Conservation (phyloP, 495 filamentous ascomycete species). For the Annulohypoxylon nitens region DNA sequence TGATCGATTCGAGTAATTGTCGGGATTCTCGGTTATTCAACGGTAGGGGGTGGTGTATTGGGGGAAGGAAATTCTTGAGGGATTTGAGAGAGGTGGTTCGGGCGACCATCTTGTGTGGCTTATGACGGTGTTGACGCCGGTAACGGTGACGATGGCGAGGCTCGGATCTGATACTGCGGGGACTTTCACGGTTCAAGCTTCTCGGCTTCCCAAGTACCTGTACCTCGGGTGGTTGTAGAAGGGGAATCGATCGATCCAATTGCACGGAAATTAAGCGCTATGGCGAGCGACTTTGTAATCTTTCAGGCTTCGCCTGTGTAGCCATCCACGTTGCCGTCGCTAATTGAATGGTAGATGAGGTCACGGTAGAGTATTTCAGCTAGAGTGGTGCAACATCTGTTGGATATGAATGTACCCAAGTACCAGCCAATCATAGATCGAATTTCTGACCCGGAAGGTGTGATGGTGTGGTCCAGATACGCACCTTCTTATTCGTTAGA, state of each 20-base stretch:
- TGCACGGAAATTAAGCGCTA: neutral
- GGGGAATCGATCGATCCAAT: constrained; percentile 1
- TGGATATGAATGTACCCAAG: neutral
- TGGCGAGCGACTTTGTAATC: neutral
- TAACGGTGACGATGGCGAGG: constrained; percentile 11
- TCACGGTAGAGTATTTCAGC: neutral
- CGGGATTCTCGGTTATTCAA: constrained; percentile 73
- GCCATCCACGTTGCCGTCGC: constrained; percentile 1
- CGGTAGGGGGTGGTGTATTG: constrained; percentile 78
- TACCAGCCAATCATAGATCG: neutral
- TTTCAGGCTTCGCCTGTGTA: neutral
- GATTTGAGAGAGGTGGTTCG: constrained; percentile 52
- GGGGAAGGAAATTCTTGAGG: constrained; percentile 63
- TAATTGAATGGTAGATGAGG: constrained; percentile 1
- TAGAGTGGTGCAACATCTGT: neutral
- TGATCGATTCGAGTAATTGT: constrained; percentile 76
- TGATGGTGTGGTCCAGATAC: neutral
- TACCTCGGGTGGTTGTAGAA: neutral
- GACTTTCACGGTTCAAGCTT: constrained; percentile 10
- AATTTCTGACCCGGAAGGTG: neutral
- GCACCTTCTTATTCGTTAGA: neutral
- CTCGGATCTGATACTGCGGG: constrained; percentile 13
- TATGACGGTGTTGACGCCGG: neutral
- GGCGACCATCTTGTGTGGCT: constrained; percentile 44
- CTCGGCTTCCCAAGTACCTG: neutral